Conservation (phyloP, 169 alveolate species). For the Amoebophrya sp. region DNA sequence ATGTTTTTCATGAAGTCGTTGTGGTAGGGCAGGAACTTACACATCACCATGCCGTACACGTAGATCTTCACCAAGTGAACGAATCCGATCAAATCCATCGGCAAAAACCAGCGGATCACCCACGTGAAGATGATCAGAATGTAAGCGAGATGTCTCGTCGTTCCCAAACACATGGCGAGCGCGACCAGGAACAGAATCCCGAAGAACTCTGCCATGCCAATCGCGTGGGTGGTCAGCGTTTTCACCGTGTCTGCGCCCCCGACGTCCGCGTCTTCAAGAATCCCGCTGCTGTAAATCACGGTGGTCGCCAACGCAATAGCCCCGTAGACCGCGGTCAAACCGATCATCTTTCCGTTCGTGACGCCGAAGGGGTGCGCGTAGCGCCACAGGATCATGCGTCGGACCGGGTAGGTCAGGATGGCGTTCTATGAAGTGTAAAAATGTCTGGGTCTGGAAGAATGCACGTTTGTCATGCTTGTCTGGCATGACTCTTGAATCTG, state of each 20-base stretch:
- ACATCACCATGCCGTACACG: conserved; percentile 16
- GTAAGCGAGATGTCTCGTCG: neutral
- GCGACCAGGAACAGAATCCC: neutral
- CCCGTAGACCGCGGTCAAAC: neutral
- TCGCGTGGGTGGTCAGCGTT: too few relatives aligned
- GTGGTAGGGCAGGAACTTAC: neutral
- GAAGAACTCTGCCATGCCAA: neutral
- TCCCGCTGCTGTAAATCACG: neutral
- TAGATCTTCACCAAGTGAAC: neutral
- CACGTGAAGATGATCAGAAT: neutral
- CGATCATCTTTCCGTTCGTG: neutral
- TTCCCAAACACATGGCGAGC: neutral
- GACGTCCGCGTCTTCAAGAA: neutral
- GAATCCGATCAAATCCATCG: neutral
- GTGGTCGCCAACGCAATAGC: neutral
- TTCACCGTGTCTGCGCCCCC: too few relatives aligned
- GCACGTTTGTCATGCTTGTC: too few relatives aligned
- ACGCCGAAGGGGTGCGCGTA: neutral
- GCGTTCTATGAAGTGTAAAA: too few relatives aligned
- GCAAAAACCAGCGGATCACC: neutral
- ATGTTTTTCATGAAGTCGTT: neutral
- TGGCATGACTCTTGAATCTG: too few relatives aligned
- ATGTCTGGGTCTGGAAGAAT: too few relatives aligned
- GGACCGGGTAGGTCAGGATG: neutral
- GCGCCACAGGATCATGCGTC: neutral